Evolutionary conservation across 2,329 filamentous ascomycete genomes (phyloP), one percentile per base, ranked within the genome.

Genomic region (Bipolaris bicolor): DNA sequence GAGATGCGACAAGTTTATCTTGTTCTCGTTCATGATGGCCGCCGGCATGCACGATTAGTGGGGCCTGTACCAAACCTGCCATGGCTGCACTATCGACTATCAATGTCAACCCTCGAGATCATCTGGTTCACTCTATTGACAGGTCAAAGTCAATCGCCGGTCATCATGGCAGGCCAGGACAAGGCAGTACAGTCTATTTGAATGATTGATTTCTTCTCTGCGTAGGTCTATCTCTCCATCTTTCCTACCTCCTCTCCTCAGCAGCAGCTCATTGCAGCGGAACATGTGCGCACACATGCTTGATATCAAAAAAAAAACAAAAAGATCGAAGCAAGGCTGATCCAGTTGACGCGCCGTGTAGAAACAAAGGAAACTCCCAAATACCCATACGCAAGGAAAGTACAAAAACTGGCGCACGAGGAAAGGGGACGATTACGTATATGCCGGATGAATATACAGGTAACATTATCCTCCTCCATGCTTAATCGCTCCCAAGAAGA

Each of bases 381-480:
- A 51, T 29, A 55, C 49, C 49, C 44, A 39, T 18, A 57, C 54
- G 50, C 49, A 56, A 53, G 33, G 50, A 57, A 46, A 57, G 31
- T 36, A 44, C 15, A 57, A 31, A 31, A 53, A 26, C 37, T 44
- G 29, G 33, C 47, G 43, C 49, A 34, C 22, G 43, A 18, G 48
- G 49, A 26, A 24, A 52, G 15, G 20, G 31, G 31, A 57, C 31
- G 24, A 54, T 48, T 54, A 57, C 50, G 43, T 49, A 57, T 54
- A 57, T 43, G 48, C 45, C n/a, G 24, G 16, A 37, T 31, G 39
- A 41, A 57, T 55, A 55, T 47, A 54, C 52, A 44, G 40, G 16
- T 49, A 52, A 48, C 39, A 37, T 50, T 49, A 37, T 31, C 34
- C 50, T 29, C 39, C 54, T 56, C 41, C 26, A 49, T 52, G 51